phyloP scores from a whole-genome alignment of 192 early-diverging fungal genomes.

The Powellomyces hirtus region DNA sequence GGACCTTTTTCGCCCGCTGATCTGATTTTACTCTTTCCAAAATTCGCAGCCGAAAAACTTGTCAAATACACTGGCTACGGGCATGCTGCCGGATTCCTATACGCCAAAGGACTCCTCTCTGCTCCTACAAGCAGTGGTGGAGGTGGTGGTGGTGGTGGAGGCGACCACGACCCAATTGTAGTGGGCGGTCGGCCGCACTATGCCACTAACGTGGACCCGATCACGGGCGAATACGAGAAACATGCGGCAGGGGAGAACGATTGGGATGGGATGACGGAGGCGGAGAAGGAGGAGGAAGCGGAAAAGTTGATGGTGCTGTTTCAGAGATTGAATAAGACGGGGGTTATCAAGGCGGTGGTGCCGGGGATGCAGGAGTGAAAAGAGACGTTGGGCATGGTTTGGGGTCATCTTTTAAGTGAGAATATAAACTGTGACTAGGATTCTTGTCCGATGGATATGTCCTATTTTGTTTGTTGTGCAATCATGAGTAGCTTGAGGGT shows the following conservation, averaged over 20 bases:
- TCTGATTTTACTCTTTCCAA: slow-evolving; percentile 32
- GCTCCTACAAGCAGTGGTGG: slow-evolving; percentile 2
- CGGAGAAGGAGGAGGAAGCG: slow-evolving; percentile 94
- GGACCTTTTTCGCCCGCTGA: not conserved
- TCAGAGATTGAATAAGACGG: slow-evolving; percentile 88
- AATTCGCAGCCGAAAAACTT: slow-evolving; percentile 47
- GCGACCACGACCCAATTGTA: not conserved
- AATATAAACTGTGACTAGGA: too few species aligned
- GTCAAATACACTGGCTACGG: slow-evolving; percentile 84
- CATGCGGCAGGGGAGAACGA: slow-evolving; percentile 26
- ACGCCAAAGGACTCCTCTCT: slow-evolving; percentile 62
- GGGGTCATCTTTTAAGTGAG: too few species aligned
- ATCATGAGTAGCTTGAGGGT: too few species aligned
- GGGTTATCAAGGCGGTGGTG: slow-evolving; percentile 72
- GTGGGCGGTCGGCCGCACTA: too few species aligned
- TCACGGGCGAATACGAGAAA: slow-evolving; percentile 73
- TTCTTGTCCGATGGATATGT: too few species aligned
- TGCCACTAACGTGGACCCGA: slow-evolving; percentile 68
- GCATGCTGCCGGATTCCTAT: slow-evolving; percentile 87
- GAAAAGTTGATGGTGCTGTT: slow-evolving; percentile 91
- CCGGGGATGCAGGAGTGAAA: not conserved
- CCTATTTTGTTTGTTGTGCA: too few species aligned
- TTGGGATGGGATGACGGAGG: slow-evolving; percentile 87
- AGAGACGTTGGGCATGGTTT: not conserved
- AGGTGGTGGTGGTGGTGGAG: not conserved